phyloP scores from a whole-genome alignment of 169 alveolate species.

The Perkinsus olseni region DNA sequence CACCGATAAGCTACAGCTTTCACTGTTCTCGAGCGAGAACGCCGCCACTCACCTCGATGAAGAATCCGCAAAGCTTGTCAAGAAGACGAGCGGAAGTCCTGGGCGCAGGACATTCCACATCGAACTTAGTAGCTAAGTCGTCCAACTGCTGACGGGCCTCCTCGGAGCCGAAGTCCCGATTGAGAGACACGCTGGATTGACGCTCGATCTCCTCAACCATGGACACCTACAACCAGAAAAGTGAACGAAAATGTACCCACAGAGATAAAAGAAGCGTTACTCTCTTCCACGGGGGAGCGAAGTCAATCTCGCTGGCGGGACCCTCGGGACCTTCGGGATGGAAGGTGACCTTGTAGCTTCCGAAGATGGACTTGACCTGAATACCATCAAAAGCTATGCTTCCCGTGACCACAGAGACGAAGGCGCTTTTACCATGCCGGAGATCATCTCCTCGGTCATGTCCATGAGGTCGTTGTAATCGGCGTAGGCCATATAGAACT shows the following conservation, averaged over 20 bases:
- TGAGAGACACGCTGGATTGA: constrained; percentile 25
- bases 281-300: constrained; percentile 95
- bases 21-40: no score
- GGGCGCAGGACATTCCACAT: neutral
- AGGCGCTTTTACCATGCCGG: constrained; percentile 47
- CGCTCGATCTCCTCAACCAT: constrained; percentile 47
- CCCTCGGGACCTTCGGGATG: constrained; percentile 91
- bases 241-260: constrained; percentile 37
- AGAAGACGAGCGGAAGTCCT: constrained; percentile 14
- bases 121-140: neutral
- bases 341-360: constrained; percentile 81
- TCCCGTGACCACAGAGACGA: no score
- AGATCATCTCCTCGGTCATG: constrained; percentile 89
- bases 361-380: constrained; percentile 68
- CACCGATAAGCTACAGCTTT: neutral
- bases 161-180: constrained; percentile 27
- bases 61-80: constrained; percentile 25
- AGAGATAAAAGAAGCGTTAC: constrained; percentile 67
- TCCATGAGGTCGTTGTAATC: constrained; percentile 92
- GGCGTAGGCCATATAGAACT: constrained; percentile 93
- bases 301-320: constrained; percentile 83
- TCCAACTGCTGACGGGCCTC: constrained; percentile 17
- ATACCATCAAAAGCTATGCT: neutral
- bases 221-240: constrained; percentile 14
- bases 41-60: neutral